A percentile compares a stretch with the other conserved stretches of the same genome.
These are phyloP conservation scores for Entoloma clypeatum DNA, from an alignment of 1,284 basidiomycete species.

Conservation along the genomic window DNA sequence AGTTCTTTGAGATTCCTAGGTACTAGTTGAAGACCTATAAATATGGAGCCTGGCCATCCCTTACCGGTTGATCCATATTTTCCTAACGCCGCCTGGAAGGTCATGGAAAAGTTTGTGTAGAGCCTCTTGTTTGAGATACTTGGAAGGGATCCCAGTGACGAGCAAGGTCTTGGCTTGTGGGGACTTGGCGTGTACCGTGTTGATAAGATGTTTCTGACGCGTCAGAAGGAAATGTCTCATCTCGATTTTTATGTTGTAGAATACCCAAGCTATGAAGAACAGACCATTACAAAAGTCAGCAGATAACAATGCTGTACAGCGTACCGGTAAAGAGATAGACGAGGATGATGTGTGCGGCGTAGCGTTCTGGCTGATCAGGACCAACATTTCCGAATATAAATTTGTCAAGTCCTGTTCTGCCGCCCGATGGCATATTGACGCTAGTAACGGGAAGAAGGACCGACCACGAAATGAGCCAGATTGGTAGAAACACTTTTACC, in stretches of 20 bases:
- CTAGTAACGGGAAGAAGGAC: constrained; percentile 68
- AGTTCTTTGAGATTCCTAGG: constrained; percentile 73
- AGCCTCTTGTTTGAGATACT: constrained; percentile 65
- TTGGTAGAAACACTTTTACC: constrained; percentile 76
- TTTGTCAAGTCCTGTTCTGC: constrained; percentile 60
- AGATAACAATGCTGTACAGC: constrained; percentile 24
- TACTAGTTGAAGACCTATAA: background rate
- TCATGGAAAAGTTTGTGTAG: constrained; percentile 67
- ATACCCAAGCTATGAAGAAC: constrained; percentile 63
- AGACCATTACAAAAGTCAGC: background rate
- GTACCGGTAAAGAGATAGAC: constrained; percentile 73
- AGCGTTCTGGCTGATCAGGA: constrained; percentile 48
- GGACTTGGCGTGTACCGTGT: constrained; percentile 63
- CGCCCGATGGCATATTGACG: constrained; percentile 46
- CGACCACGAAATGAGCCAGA: constrained; percentile 75
- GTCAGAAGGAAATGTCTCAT: constrained; percentile 78
- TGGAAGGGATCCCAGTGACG: constrained; percentile 84
- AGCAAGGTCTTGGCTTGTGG: constrained; percentile 87
- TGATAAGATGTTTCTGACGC: constrained; percentile 84
- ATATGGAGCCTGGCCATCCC: constrained; percentile 13
- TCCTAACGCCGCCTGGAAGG: constrained; percentile 81
- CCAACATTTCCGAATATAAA: constrained; percentile 84
- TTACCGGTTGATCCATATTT: constrained; percentile 89
- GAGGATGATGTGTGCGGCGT: constrained; percentile 73
- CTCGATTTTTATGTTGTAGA: constrained; percentile 78